Evolutionary conservation across 192 early-diverging fungal species (phyloP), one percentile per base, ranked within the genome.

Genomic region (Podochytrium sp.): DNA sequence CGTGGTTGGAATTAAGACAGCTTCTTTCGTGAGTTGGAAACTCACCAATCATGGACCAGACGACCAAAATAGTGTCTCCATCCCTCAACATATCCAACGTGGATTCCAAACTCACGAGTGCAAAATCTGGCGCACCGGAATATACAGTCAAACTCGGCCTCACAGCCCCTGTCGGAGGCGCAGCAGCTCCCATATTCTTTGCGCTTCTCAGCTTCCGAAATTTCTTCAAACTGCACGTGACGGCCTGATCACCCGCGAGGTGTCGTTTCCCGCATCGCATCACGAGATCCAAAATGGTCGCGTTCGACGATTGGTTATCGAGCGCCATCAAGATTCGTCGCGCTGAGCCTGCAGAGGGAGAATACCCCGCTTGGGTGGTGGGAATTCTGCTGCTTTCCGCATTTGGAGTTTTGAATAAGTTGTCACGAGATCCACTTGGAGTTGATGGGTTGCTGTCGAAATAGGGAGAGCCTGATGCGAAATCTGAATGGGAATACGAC

Each of bases 41-140:
- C 63, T 27, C 7, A 47, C 35, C 41, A 12, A 65, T 5, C 43
- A 35, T 25, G 7, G 55, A 71, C 69, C 69, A 71, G 18, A 71
- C 69, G 14, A 71, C 69, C 49, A 71, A 33, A 7, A 71, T 20
- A 18, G 51, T 55, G 25, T 71, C 69, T 37, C 57, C 69, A 55
- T 71, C 69, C 10, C 69, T 30, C 14, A 71, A 37, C 29, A 71
- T 42, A 27, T 71, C 57, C n/a, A 29, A 14, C n/a, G 14, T 51
- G 7, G 12, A 30, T 14, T 60, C 41, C 25, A 71, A 18, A 42
- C n/a, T 30, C 4, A 71, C 27, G 23, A 71, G 56, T 0, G 69
- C 41, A 41, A 71, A 71, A 39, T 71, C 69, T 12, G 69, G 69
- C 16, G 55, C 39, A 57, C 53, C 38, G 37, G 20, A 41, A 39